Percentiles rank a stretch among this genome's conserved stretches.
These are phyloP conservation scores for Psilocybe azurescens DNA, from an alignment of 768 basidiomycete genomes.

Conservation along the genomic window DNA sequence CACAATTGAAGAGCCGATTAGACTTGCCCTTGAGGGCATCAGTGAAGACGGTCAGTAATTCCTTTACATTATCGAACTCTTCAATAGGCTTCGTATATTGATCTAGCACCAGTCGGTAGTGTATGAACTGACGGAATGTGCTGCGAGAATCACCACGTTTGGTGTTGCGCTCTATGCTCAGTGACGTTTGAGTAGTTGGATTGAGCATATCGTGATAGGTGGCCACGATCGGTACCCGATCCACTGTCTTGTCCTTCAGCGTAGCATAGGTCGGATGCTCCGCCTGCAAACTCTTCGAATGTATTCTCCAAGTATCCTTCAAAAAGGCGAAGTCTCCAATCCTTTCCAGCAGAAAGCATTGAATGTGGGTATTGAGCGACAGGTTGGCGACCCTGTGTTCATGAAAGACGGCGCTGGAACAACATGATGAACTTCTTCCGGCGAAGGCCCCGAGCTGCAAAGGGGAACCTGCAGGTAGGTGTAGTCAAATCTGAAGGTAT, in stretches of 20 bases:
- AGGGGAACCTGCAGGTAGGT: too few relatives aligned
- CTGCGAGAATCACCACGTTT: not conserved
- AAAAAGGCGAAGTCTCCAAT: too few relatives aligned
- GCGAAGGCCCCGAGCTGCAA: too few relatives aligned
- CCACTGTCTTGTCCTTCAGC: not conserved
- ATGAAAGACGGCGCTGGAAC: too few relatives aligned
- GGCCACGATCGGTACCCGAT: not conserved
- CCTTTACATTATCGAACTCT: not conserved
- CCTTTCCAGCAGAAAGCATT: too few relatives aligned
- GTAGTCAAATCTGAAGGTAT: too few relatives aligned
- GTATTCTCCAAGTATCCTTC: too few relatives aligned
- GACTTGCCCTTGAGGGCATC: not conserved
- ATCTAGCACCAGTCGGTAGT: not conserved
- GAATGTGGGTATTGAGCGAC: too few relatives aligned
- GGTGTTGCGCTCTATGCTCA: not conserved
- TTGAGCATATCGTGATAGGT: not conserved
- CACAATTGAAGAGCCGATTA: too few relatives aligned
- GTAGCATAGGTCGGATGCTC: not conserved
- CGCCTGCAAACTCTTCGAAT: not conserved
- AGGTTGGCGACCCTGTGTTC: too few relatives aligned
- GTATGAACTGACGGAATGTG: not conserved
- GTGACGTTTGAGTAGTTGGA: not conserved
- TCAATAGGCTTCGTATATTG: not conserved
- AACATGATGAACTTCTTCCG: too few relatives aligned
- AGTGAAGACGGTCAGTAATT: not conserved